phyloP scores from a whole-genome alignment of 257 asterid genomes.

The Penstemon newberryi region DNA sequence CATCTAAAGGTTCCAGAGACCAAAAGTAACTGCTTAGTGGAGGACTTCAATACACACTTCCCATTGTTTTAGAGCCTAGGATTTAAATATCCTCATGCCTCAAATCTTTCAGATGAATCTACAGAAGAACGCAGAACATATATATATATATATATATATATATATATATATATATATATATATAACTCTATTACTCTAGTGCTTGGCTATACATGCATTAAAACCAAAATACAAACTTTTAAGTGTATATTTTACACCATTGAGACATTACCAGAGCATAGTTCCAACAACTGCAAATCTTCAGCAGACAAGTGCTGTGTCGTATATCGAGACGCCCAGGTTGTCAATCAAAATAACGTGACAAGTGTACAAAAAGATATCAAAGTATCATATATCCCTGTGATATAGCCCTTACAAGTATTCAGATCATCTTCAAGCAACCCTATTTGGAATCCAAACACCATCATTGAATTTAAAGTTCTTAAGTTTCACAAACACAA shows the following conservation, averaged over 20 bases:
- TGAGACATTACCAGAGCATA: neutral
- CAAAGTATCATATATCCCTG: neutral
- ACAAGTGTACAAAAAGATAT: neutral
- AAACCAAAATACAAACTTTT: too few species aligned
- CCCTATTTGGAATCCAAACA: neutral
- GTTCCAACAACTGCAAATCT: neutral
- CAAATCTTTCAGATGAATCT: neutral
- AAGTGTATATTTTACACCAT: neutral
- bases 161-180: too few species aligned
- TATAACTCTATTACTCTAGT: too few species aligned
- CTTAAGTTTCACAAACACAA: too few species aligned
- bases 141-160: too few species aligned
- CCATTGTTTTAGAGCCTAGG: neutral
- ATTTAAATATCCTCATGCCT: neutral
- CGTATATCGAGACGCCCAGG: neutral
- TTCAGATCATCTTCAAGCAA: neutral
- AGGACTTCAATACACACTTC: neutral
- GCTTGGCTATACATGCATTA: neutral
- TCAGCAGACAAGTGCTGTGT: neutral
- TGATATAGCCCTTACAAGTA: neutral
- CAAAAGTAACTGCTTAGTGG: neutral
- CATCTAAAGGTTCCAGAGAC: neutral
- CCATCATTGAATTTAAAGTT: too few species aligned
- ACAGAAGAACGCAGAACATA: neutral
- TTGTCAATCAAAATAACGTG: neutral